Conservation (phyloP, 257 asterid species). For the Petrea volubilis region DNA sequence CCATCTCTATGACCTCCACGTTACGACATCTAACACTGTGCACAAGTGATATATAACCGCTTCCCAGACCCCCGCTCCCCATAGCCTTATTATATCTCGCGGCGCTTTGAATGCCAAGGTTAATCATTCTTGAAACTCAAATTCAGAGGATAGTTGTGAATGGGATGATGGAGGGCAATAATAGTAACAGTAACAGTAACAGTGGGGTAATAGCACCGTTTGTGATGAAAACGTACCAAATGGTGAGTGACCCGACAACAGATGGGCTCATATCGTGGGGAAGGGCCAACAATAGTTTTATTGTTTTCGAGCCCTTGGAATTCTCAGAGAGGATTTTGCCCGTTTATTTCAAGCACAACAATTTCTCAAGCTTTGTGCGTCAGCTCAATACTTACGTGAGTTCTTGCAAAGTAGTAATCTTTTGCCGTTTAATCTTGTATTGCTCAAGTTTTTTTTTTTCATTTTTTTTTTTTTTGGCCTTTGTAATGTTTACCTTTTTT, state of each 20-base stretch:
- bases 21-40: slow-evolving; percentile 8
- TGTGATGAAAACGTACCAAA: slow-evolving; percentile 65
- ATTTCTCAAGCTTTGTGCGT: slow-evolving; percentile 76
- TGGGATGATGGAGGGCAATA: slow-evolving; percentile 35
- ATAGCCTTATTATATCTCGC: neutral
- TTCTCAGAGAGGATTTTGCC: slow-evolving; percentile 57
- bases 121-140: too few relatives aligned
- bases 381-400: slow-evolving; percentile 76
- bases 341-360: slow-evolving; percentile 60
- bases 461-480: neutral
- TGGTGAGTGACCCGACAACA: slow-evolving; percentile 56
- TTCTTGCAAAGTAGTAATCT: neutral
- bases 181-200: neutral
- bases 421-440: neutral
- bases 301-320: slow-evolving; percentile 53
- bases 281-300: slow-evolving; percentile 44
- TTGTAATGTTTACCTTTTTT: neutral
- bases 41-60: neutral
- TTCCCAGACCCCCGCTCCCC: neutral
- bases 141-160: neutral
- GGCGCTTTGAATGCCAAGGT: neutral
- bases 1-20: slow-evolving; percentile 31
- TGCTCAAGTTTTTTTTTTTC: neutral
- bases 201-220: slow-evolving; percentile 45
- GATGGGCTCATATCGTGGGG: slow-evolving; percentile 56